These are phyloP conservation scores for Aaosphaeria pasadenensis DNA, from an alignment of 2,329 filamentous ascomycete genomes.

Conservation along the genomic window DNA sequence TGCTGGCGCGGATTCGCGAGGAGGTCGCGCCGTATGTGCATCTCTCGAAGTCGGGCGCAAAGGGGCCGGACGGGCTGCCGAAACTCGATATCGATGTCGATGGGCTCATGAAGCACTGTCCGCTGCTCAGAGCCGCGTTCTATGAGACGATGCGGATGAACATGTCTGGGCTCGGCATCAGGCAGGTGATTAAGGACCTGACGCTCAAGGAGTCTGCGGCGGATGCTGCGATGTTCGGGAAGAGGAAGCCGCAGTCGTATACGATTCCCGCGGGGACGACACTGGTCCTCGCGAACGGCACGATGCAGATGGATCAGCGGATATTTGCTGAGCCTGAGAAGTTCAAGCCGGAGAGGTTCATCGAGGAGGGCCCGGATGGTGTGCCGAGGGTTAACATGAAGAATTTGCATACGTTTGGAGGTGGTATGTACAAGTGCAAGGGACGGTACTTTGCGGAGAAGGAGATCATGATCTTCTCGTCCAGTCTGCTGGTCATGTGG, in stretches of 20 bases:
- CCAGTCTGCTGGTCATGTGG: conserved; percentile 9
- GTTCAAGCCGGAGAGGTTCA: conserved; percentile 9
- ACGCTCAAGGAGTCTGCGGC: conserved; percentile 7
- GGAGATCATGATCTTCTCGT: conserved; percentile 10
- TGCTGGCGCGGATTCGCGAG: conserved; percentile 42
- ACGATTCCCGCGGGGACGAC: conserved; percentile 10
- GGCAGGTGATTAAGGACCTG: conserved; percentile 8
- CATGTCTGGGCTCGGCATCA: conserved; percentile 11
- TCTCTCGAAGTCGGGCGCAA: conserved; percentile 17
- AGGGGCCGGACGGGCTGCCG: conserved; percentile 3
- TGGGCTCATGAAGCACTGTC: conserved; percentile 8
- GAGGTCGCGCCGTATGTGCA: conserved; percentile 46
- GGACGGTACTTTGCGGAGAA: conserved; percentile 14
- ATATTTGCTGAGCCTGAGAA: conserved; percentile 10
- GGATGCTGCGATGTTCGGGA: conserved; percentile 9
- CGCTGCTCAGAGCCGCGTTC: conserved; percentile 8
- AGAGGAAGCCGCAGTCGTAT: conserved; percentile 10
- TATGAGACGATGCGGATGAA: conserved; percentile 14
- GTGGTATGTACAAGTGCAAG: conserved; percentile 13
- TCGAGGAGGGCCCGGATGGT: conserved; percentile 6
- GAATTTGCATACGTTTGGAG: conserved; percentile 11
- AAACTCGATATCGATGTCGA: conserved; percentile 11
- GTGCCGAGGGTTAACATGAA: conserved; percentile 6
- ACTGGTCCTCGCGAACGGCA: conserved; percentile 10
- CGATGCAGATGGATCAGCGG: conserved; percentile 13